Evolutionary conservation across 176 grass and related monocot species (phyloP).

Genomic region (Oryza glumipatula): DNA sequence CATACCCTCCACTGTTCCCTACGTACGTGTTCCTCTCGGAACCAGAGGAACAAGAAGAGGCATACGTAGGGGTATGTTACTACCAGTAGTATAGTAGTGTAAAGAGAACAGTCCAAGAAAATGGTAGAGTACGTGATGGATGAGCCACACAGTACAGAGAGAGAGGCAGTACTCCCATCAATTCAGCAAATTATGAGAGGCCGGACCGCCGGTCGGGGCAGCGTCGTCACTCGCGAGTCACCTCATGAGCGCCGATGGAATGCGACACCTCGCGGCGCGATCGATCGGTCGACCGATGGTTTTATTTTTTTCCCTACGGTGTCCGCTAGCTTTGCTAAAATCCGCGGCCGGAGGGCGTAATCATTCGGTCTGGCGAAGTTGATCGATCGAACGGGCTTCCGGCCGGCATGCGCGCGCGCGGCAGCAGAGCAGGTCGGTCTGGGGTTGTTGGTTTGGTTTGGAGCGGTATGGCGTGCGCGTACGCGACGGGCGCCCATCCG

Average conservation of each 20-base stretch:
- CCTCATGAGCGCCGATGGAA: neutral
- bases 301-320: neutral
- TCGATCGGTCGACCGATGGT: neutral
- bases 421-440: neutral
- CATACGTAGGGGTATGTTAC: neutral
- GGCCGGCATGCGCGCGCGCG: neutral
- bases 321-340: neutral
- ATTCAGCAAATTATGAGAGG: slow-evolving; percentile 31
- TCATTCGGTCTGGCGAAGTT: neutral
- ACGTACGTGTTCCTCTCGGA: slow-evolving; percentile 24
- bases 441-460: neutral
- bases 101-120: neutral
- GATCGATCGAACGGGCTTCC: neutral
- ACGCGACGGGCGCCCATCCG: neutral
- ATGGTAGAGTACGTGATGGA: neutral
- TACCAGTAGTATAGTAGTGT: neutral
- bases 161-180: neutral
- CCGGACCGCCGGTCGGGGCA: neutral
- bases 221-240: slow-evolving; percentile 31
- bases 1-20: neutral
- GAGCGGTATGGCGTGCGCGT: neutral
- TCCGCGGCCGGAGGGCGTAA: neutral
- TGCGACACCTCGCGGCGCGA: slow-evolving; percentile 3
- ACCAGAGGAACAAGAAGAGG: neutral
- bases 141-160: too few species aligned